Conservation (phyloP, 148 eudicot species). For the Camellia japonica region DNA sequence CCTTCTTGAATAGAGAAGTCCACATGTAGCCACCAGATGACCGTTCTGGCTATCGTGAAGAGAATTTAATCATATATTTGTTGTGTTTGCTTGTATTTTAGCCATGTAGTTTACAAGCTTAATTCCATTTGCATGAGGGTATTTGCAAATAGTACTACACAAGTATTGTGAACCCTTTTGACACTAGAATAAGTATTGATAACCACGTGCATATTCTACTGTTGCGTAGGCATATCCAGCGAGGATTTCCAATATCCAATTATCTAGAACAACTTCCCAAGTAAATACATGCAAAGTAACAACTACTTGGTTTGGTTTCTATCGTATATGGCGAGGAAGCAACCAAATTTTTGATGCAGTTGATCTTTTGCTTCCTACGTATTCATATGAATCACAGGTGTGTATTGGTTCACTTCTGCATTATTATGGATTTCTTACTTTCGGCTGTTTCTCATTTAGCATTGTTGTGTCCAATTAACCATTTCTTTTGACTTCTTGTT, state of each 20-base stretch:
- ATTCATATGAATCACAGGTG: slow-evolving; percentile 87
- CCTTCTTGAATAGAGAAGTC: slow-evolving; percentile 1
- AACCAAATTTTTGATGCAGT: slow-evolving; percentile 69
- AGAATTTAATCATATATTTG: neutral
- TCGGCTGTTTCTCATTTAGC: neutral
- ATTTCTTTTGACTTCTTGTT: slow-evolving; percentile 1
- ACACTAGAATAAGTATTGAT: neutral
- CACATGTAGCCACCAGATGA: neutral
- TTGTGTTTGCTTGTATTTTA: neutral
- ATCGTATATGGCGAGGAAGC: slow-evolving; percentile 69
- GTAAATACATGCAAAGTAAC: slow-evolving; percentile 71
- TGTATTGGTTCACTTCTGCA: slow-evolving; percentile 10
- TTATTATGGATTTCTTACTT: neutral
- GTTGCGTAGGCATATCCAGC: slow-evolving; percentile 68
- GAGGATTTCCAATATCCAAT: slow-evolving; percentile 35
- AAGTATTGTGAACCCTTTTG: neutral
- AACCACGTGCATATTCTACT: slow-evolving; percentile 19
- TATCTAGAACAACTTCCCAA: slow-evolving; percentile 63
- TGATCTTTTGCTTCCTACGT: slow-evolving; percentile 76
- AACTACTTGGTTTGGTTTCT: slow-evolving; percentile 95
- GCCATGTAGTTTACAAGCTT: neutral
- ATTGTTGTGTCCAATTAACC: neutral
- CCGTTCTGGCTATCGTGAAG: neutral
- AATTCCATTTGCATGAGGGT: neutral
- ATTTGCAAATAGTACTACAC: neutral